Conservation (phyloP, 129 eudicot genomes). For the Erigeron canadensis region DNA sequence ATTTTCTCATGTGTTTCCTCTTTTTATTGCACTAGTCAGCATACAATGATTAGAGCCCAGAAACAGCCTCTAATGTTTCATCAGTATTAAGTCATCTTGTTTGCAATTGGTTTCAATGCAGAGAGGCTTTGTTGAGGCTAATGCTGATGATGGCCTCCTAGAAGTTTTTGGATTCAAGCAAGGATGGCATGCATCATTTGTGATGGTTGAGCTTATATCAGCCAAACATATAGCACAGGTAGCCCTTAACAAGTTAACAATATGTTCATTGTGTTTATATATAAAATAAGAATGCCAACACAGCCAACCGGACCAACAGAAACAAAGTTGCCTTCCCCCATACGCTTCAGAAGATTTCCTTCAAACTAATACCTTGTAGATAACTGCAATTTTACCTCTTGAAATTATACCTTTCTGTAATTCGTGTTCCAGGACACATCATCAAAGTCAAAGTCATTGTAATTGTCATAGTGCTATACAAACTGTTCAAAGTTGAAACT, state of each 20-base stretch:
- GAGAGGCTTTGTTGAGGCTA: constrained; percentile 96
- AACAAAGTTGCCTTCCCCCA: not conserved
- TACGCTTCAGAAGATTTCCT: too few relatives aligned
- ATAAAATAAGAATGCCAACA: too few relatives aligned
- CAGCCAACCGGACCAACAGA: too few relatives aligned
- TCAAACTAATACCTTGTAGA: not conserved
- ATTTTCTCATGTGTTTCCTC: too few relatives aligned
- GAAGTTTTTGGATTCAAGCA: constrained; percentile 95
- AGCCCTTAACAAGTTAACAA: not conserved
- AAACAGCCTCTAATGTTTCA: not conserved
- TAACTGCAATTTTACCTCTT: not conserved
- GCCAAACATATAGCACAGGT: constrained; percentile 99
- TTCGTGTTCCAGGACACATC: not conserved
- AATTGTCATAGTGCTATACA: not conserved
- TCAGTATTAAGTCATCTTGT: not conserved
- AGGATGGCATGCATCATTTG: constrained; percentile 99
- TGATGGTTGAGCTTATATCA: constrained; percentile 92
- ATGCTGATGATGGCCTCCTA: constrained; percentile 83
- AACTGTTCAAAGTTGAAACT: not conserved
- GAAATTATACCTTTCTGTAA: not conserved
- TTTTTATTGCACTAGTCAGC: too few relatives aligned
- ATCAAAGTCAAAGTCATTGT: too few relatives aligned
- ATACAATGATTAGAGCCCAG: not conserved
- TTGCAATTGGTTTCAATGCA: constrained; percentile 28
- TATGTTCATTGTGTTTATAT: not conserved